Base-by-base conservation (phyloP, 805 yeast species). In the Saccharomyces jurei region DNA sequence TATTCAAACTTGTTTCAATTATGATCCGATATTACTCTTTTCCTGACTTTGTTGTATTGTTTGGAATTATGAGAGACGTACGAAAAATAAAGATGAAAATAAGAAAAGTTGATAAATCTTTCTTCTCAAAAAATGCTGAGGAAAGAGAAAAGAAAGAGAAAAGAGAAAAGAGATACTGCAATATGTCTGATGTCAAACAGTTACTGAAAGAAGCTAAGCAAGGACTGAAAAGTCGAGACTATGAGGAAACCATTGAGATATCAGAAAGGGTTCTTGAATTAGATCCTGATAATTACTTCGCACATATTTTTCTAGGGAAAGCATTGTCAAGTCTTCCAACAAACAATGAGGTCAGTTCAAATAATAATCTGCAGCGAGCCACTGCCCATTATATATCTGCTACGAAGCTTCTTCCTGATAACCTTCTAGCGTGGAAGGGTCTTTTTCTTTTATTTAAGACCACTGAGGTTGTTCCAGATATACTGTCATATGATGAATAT, bases 351-450 rank as follows among this genome's bases (percentile, higher is more conserved):
- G 3, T 84, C 88, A 0, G 58, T 70, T 13, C 30, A 27, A 28
- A 22, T 21, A 27, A 29, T 3, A 36, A 53, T n/a, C n/a, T 52
- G 1, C 11, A 58, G 58, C 27, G 67, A 2, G 56, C 68, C 11
- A 41, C 60, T 10, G 44, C 54, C 2, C 49, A 77, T 10, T 85
- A 83, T 61, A 61, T 63, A 30, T 64, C 62, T 22, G 90, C 90
- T 0, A 77, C 81, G 2, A 61, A 66, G 5, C 51, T 83, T 1
- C 78, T 81, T 29, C 77, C 81, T 0, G 72, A 73, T 1, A 81
- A 84, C 51, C 58, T 82, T 1, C 67, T 80, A 27, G 95, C 90
- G 0, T 91, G 94, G 95, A 89, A 87, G 63, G 98, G 98, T 0
- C 75, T 84, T 56, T 70, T 82, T 55, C 77, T 80, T 50, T 67